Base-by-base conservation (phyloP, 805 yeast species). In the Metschnikowia vanudenii region DNA sequence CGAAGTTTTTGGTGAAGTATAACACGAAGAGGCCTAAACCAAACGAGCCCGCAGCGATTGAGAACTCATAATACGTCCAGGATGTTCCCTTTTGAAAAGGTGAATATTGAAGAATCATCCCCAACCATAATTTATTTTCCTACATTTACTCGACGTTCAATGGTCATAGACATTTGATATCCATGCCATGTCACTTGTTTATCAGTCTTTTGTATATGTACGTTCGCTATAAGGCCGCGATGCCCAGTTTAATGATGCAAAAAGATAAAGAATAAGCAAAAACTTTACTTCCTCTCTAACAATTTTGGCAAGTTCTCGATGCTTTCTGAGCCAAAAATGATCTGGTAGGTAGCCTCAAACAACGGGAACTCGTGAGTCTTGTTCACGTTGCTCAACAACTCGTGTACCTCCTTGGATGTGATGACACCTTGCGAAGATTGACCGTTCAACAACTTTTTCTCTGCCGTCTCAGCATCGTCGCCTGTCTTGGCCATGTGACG, bases 371-470 rank as follows among this genome's bases (percentile, higher is more conserved):
- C 94, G 41, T 73, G 74, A 49, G 73, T 61, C 62, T 76, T 69
- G 45, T 71, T 67, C 60, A 74, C 75, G 53, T 74, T 75, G 33
- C 66, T 73, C 62, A 88, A 78, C 65, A 90, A 81, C 60, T 87
- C 95, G 68, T 89, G 87, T 37, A 94, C 97, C 75, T 94, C 99
- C 64, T 80, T 81, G 46, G 91, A 79, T 34, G 99, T 94, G 61
- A 86, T 79, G 49, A 91, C 78, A 68, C 99, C 99, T 75, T 94
- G 99, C 48, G 97, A 96, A 39, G 94, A 84, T 76, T 91, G 97
- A 43, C 99, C 99, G 65, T 94, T 90, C 58, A 94, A 76, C 58
- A 94, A 73, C 63, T 79, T 86, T 69, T 80, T 82, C 72, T 94
- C 99, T 46, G 94, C 85, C 59, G 84, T 90, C 62, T 76, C 74